Conservation (phyloP, 257 asterid genomes). For the Cinchona pubescens region DNA sequence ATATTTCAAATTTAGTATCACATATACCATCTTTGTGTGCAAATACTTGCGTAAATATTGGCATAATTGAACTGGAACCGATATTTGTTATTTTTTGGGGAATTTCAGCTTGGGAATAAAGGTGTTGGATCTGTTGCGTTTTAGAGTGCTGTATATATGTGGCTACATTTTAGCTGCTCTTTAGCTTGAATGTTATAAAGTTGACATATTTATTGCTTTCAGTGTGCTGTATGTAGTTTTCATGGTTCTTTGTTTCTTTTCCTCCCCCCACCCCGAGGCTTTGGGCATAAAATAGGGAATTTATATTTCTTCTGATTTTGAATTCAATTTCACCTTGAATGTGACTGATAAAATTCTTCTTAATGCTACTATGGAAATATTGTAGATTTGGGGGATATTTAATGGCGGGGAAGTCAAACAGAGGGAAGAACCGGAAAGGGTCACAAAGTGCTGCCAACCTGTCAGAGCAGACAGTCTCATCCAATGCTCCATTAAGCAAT, state of each 20-base stretch:
- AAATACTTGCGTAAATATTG: background rate
- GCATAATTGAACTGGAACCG: background rate
- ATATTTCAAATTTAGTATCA: background rate
- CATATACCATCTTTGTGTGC: background rate
- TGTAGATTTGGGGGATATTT: conserved; percentile 28
- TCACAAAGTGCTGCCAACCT: conserved; percentile 37
- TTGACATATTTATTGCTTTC: background rate
- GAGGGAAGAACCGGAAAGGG: conserved; percentile 73
- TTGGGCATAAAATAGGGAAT: background rate
- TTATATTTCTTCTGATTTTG: background rate
- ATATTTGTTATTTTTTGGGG: background rate
- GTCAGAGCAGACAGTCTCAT: conserved; percentile 28
- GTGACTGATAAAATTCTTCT: background rate
- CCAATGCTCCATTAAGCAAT: conserved; percentile 47
- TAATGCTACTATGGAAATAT: conserved; percentile 11
- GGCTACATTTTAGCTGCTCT: background rate
- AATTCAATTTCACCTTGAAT: background rate
- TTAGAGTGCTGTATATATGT: too few relatives aligned
- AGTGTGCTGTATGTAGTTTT: background rate
- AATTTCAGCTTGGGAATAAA: too few relatives aligned
- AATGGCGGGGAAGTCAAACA: conserved; percentile 88
- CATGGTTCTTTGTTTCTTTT: background rate
- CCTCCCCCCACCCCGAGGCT: too few relatives aligned
- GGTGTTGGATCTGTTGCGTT: too few relatives aligned
- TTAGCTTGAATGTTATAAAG: background rate